A percentile compares a stretch with the other conserved stretches of the same genome.
phyloP scores from a whole-genome alignment of 768 basidiomycete genomes.

The Tulasnella sp. region DNA sequence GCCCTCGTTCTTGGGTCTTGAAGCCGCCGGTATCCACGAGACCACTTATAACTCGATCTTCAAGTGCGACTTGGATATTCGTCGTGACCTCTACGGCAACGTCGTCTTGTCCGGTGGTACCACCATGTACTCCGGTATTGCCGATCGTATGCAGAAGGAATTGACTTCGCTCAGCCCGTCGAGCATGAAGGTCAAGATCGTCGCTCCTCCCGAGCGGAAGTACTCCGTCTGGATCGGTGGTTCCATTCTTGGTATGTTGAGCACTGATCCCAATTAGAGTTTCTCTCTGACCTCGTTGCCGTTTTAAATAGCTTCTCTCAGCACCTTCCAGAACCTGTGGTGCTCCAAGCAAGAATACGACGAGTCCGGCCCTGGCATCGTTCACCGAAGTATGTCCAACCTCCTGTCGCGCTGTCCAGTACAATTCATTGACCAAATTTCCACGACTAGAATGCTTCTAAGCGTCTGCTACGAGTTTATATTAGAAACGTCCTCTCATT shows the following conservation, averaged over 20 bases:
- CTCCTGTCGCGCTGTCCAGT: not conserved
- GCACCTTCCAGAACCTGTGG: constrained; percentile 97
- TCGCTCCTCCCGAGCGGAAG: constrained; percentile 86
- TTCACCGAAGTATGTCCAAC: constrained; percentile 46
- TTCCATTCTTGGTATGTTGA: constrained; percentile 41
- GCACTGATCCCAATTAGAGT: not conserved
- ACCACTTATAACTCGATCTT: constrained; percentile 67
- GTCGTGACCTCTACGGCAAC: constrained; percentile 47
- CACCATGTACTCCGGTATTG: constrained; percentile 94
- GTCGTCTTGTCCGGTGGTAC: constrained; percentile 77
- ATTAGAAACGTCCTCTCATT: not conserved
- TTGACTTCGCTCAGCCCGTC: constrained; percentile 71
- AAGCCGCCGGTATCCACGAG: constrained; percentile 86
- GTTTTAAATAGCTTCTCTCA: constrained; percentile 56
- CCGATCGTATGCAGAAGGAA: constrained; percentile 94
- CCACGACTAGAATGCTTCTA: not conserved
- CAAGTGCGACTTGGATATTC: constrained; percentile 33
- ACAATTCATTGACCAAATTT: not conserved
- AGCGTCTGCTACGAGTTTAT: not conserved
- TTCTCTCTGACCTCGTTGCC: not conserved
- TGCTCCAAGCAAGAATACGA: constrained; percentile 89
- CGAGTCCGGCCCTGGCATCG: constrained; percentile 67
- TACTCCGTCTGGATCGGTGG: constrained; percentile 95
- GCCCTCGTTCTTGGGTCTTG: constrained; percentile 63
- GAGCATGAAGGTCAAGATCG: constrained; percentile 93